Conservation (phyloP, 1,139 yeast genomes). For the Debaryomyces psychrophilus region DNA sequence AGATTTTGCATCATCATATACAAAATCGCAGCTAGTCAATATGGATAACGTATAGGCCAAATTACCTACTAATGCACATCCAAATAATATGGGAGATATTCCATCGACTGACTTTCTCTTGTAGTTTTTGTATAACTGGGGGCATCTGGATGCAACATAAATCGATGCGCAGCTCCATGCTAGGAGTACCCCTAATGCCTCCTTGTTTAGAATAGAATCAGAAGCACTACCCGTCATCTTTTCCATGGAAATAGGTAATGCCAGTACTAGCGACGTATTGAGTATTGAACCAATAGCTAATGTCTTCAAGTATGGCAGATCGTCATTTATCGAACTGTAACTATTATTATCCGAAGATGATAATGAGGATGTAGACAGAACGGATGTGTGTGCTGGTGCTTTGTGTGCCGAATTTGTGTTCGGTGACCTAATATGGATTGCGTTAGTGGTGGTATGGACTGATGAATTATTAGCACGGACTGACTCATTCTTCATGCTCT, state of each 20-base stretch:
- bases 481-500: neutral
- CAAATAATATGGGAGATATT: slow-evolving; percentile 74
- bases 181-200: slow-evolving; percentile 52
- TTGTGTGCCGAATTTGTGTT: slow-evolving; percentile 7
- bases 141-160: slow-evolving; percentile 79
- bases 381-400: slow-evolving; percentile 12
- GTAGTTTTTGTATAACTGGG: slow-evolving; percentile 80
- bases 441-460: slow-evolving; percentile 15
- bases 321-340: slow-evolving; percentile 29
- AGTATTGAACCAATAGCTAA: slow-evolving; percentile 27
- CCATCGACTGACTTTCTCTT: slow-evolving; percentile 82
- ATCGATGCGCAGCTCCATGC: slow-evolving; percentile 85
- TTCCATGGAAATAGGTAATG: slow-evolving; percentile 20
- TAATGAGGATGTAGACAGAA: slow-evolving; percentile 18
- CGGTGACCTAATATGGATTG: slow-evolving; percentile 19
- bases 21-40: slow-evolving; percentile 51
- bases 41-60: slow-evolving; percentile 79
- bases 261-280: slow-evolving; percentile 27
- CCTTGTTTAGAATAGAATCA: slow-evolving; percentile 9
- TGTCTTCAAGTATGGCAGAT: slow-evolving; percentile 14
- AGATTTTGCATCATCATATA: slow-evolving; percentile 34
- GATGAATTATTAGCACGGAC: slow-evolving; percentile 11
- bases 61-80: slow-evolving; percentile 80
- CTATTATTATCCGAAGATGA: slow-evolving; percentile 22
- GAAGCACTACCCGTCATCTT: slow-evolving; percentile 1